Evolutionary conservation across 139 green algal genomes (phyloP).

Genomic region (Astrephomene gubernaculifera): DNA sequence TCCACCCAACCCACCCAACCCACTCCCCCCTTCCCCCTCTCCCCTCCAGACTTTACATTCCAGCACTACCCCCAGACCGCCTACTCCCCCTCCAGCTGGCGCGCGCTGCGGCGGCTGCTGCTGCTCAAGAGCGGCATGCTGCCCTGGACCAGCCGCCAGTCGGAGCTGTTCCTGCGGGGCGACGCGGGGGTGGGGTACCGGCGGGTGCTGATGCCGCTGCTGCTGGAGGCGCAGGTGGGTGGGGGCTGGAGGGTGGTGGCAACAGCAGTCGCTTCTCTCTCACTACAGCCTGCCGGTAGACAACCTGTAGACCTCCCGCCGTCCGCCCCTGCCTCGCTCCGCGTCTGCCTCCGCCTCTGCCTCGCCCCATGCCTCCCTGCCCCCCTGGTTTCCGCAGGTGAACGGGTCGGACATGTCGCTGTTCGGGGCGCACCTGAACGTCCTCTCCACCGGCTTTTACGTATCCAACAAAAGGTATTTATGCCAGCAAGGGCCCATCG

Average conservation of each 20-base stretch:
- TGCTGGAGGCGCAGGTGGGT: slow-evolving; percentile 29
- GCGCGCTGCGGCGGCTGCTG: slow-evolving; percentile 26
- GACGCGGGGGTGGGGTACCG: slow-evolving; percentile 43
- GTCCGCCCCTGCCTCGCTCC: background rate
- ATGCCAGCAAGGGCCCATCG: no score
- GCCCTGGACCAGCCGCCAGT: background rate
- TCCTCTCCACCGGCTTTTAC: slow-evolving; percentile 36
- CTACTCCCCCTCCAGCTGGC: slow-evolving; percentile 36
- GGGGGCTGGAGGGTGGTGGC: background rate
- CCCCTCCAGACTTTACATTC: slow-evolving; percentile 21
- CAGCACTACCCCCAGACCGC: slow-evolving; percentile 16
- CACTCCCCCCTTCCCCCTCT: no score
- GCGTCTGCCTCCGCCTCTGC: no score
- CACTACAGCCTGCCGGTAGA: background rate
- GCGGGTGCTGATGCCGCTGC: slow-evolving; percentile 27
- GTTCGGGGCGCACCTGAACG: slow-evolving; percentile 15
- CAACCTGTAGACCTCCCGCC: background rate
- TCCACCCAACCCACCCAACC: no score
- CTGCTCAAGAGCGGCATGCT: slow-evolving; percentile 22
- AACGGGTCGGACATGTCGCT: slow-evolving; percentile 16
- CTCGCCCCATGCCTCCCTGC: no score
- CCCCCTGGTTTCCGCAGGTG: background rate
- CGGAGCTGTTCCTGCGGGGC: slow-evolving; percentile 28
- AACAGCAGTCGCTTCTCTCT: background rate
- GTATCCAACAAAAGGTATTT: background rate